Evolutionary conservation across 2,329 filamentous ascomycete genomes (phyloP).

Genomic region (Monosporascus sp.): DNA sequence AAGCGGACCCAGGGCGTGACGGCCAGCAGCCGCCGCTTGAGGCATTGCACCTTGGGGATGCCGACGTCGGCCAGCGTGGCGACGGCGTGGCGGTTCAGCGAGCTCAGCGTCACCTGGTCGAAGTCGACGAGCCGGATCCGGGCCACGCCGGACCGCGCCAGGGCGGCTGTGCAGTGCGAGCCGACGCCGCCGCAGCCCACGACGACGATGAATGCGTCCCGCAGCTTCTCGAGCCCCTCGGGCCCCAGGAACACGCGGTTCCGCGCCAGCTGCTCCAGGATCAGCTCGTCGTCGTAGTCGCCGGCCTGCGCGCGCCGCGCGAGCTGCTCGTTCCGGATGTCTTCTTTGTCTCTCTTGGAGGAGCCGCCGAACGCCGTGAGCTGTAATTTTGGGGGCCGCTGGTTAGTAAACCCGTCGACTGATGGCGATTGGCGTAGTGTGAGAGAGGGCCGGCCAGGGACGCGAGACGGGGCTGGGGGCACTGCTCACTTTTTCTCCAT

Average conservation of each 20-base stretch:
- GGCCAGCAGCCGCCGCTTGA: constrained; percentile 74
- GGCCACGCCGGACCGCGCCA: constrained; percentile 86
- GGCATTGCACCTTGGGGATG: constrained; percentile 82
- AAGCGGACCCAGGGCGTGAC: constrained; percentile 90
- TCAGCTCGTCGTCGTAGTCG: constrained; percentile 71
- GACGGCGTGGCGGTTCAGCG: constrained; percentile 91
- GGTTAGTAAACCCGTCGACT: constrained; percentile 13
- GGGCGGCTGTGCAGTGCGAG: constrained; percentile 80
- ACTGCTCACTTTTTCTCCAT: constrained; percentile 32
- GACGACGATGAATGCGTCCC: constrained; percentile 77
- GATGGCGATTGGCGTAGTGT: neutral
- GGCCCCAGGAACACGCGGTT: constrained; percentile 88
- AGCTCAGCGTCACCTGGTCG: constrained; percentile 93
- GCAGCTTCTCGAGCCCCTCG: constrained; percentile 73
- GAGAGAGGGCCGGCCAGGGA: neutral
- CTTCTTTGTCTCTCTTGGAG: constrained; percentile 52
- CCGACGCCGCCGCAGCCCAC: constrained; percentile 94
- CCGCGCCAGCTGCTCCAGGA: constrained; percentile 88
- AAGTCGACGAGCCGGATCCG: constrained; percentile 89
- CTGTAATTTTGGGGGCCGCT: constrained; percentile 30
- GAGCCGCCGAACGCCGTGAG: constrained; percentile 58
- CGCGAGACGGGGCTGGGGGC: neutral
- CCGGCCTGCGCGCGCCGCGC: constrained; percentile 57
- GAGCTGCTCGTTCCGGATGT: constrained; percentile 53
- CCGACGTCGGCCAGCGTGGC: constrained; percentile 93